A percentile compares a stretch with the other conserved stretches of the same genome.
Evolutionary conservation across 306 rosid genomes (phyloP).

Genomic region (Fagus sylvatica): DNA sequence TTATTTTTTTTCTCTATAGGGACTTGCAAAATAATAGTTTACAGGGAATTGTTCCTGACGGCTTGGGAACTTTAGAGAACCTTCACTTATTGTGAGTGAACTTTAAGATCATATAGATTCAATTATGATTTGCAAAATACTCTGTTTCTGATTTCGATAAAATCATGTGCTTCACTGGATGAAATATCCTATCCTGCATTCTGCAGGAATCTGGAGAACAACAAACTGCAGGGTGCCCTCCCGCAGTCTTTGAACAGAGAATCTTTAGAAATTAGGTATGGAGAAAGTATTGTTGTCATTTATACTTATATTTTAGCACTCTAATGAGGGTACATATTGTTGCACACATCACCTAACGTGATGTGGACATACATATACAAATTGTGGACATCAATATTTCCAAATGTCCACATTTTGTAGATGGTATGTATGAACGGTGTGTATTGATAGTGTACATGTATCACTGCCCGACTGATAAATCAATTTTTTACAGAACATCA

Average conservation of each 20-base stretch:
- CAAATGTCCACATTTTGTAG: too few species aligned
- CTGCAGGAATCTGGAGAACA: slow-evolving; percentile 79
- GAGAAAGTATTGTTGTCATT: not conserved
- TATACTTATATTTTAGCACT: slow-evolving; percentile 1
- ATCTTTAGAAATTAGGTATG: slow-evolving; percentile 72
- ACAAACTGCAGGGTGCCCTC: slow-evolving; percentile 76
- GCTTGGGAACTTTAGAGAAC: slow-evolving; percentile 79
- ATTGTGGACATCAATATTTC: too few species aligned
- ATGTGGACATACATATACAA: too few species aligned
- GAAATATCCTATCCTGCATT: slow-evolving; percentile 18
- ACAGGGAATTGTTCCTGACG: slow-evolving; percentile 72
- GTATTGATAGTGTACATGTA: too few species aligned
- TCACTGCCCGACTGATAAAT: slow-evolving; percentile 8
- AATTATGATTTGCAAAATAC: slow-evolving; percentile 5
- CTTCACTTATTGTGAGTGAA: slow-evolving; percentile 77
- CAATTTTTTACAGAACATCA: slow-evolving; percentile 55
- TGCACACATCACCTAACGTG: too few species aligned
- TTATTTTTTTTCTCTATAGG: slow-evolving; percentile 31
- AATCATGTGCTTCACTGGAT: slow-evolving; percentile 4
- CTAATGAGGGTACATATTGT: not conserved
- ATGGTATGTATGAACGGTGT: too few species aligned
- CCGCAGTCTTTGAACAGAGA: slow-evolving; percentile 75
- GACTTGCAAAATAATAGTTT: slow-evolving; percentile 82
- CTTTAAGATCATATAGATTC: slow-evolving; percentile 1
- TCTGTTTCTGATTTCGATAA: not conserved